phyloP scores from a whole-genome alignment of 1,284 basidiomycete species.

The Tilletia walkeri region DNA sequence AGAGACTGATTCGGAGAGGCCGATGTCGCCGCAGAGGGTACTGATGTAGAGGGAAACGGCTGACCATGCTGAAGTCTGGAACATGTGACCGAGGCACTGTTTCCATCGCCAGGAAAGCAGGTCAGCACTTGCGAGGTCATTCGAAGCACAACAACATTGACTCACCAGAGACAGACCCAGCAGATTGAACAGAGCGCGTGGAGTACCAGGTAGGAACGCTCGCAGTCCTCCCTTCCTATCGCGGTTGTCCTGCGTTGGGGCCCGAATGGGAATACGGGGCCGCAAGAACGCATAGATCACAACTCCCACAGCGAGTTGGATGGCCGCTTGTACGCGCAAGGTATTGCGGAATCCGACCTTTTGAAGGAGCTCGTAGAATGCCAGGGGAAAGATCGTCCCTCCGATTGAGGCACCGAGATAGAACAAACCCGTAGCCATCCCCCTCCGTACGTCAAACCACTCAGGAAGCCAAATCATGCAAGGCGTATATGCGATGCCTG shows the following conservation, averaged over 20 bases:
- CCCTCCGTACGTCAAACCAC: slow-evolving; percentile 22
- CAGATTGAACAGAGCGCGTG: background rate
- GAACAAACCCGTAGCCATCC: slow-evolving; percentile 27
- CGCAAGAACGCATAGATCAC: background rate
- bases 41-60: slow-evolving; percentile 44
- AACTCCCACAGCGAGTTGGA: slow-evolving; percentile 9
- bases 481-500: slow-evolving; percentile 15
- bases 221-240: slow-evolving; percentile 1
- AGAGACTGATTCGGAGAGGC: slow-evolving; percentile 31
- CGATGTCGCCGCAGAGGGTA: slow-evolving; percentile 36
- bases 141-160: background rate
- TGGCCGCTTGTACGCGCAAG: slow-evolving; percentile 31
- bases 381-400: slow-evolving; percentile 33
- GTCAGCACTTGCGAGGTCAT: no score
- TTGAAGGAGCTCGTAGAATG: slow-evolving; percentile 29
- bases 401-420: slow-evolving; percentile 34
- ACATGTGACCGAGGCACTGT: slow-evolving; percentile 15
- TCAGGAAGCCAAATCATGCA: slow-evolving; percentile 21
- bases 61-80: slow-evolving; percentile 37
- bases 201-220: background rate
- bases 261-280: background rate
- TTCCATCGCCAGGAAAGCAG: background rate
- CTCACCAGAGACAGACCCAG: background rate
- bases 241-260: background rate
- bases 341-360: slow-evolving; percentile 39